Percentiles rank a stretch among this genome's conserved stretches.
Conservation (phyloP, 306 rosid genomes). For the Aeschynomene evenia region DNA sequence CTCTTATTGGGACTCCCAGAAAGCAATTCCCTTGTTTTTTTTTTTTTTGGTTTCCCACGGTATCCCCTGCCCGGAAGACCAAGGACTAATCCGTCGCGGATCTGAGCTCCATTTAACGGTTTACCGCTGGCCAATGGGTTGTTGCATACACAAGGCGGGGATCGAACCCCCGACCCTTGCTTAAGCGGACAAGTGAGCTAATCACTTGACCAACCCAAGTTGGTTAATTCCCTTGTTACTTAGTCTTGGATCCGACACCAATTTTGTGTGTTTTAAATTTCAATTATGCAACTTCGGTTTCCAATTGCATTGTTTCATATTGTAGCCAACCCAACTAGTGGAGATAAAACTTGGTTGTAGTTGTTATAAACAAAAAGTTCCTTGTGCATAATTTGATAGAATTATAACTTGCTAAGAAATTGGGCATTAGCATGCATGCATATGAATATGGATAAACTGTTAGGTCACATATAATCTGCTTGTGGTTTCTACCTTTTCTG, state of each 20-base stretch:
- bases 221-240: too few species aligned
- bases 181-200: too few species aligned
- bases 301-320: neutral
- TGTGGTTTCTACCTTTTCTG: constrained; percentile 62
- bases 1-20: neutral
- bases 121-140: too few species aligned
- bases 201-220: too few species aligned
- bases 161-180: too few species aligned
- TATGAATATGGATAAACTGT: neutral
- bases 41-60: too few species aligned
- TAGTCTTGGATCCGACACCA: neutral
- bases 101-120: too few species aligned
- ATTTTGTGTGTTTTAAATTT: neutral
- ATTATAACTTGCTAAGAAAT: neutral
- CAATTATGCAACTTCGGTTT: neutral
- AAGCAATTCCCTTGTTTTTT: neutral
- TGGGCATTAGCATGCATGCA: neutral
- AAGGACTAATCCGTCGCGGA: too few species aligned
- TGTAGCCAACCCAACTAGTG: neutral
- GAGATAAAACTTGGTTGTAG: neutral
- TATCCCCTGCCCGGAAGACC: too few species aligned
- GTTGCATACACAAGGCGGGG: too few species aligned
- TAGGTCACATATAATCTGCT: constrained; percentile 1
- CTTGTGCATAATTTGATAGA: constrained; percentile 5
- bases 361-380: neutral